Evolutionary conservation across 306 rosid species (phyloP), one percentile per base, ranked within the genome.

Genomic region (Gillenia trifoliata): DNA sequence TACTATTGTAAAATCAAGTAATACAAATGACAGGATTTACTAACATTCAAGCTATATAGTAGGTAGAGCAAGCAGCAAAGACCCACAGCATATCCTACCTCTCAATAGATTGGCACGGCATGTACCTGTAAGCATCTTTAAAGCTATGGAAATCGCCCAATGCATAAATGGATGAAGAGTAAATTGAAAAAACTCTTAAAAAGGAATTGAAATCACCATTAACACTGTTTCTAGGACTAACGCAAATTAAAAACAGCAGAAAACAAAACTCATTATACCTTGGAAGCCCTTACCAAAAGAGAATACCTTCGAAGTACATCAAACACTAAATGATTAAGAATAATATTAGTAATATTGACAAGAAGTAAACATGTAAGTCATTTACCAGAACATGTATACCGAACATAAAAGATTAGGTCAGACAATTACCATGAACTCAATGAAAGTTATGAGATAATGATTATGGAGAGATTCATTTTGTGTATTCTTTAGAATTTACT

Each of bases 111-210:
- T 80, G 87, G 89, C 93, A 87, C 76, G 60, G 84, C 92, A 86
- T 67, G 96, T 73, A 86, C 95, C 97, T 89, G 96, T 89, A 88
- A 93, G 86, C 93, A 88, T 81, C 96, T 88, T 86, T 88, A 86
- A 78, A 85, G 84, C 90, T 89, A 86, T 74, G 82, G 87, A 74
- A 78, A 86, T 86, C 87, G 75, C 79, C 64, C 77, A 34, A 41
- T 40, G 68, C 71, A 80, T 83, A 71, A 73, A 85, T 81, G 71
- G 78, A 85, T 41, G 77, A 77, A 77, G 82, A n/a, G 41, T 3
- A 69, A 43, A 83, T 60, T 34, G 47, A 38, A 63, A 60, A 19
- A 72, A 75, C 20, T 77, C 71, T 85, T 65, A 59, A 73, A 66
- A 73, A 72, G 43, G 54, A 79, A 68, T 56, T 71, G 55, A 36